Base-by-base conservation (phyloP, 1,139 yeast genomes). In the Candida pseudoviswanathii region DNA sequence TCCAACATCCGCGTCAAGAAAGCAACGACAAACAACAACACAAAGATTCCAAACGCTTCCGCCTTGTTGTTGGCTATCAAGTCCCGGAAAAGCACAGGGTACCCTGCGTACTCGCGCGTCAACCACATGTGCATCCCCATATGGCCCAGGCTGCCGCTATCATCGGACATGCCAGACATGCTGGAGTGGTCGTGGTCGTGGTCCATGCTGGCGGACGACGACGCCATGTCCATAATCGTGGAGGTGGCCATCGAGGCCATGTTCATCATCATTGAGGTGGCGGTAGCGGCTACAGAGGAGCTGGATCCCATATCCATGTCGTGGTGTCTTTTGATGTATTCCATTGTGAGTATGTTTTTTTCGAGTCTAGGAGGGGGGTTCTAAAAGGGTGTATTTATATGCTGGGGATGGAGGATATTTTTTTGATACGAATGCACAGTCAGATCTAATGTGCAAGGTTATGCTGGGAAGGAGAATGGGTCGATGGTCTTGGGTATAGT, bases 1-100 rank as follows among this genome's bases (percentile, higher is more conserved):
- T 81, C 78, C 25, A 84, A 52, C 3, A 86, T 85, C 60, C 87
- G 77, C 50, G 84, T 73, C 39, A 77, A 66, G 57, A 86, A 80
- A 0, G 85, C 85, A 10, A 81, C 69, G 33, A 78, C 75, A 58
- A 86, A 80, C 31, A 87, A 63, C 31, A 84, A 68, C 39, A 84
- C 66, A 59, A 86, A 87, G 22, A 87, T 85, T 32, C 92, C 95
- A 63, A 86, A 86, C 0, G 89, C 91, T 51, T 79, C 77, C 10
- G 77, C 90, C 26, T 78, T 79, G 43, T 68, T 71, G 2, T 68
- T 55, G 3, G 94, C 92, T 16, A 61, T 57, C 46, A 87, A 66
- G 0, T 67, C 66, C 51, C 73, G 66, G 70, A 86, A 86, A 7
- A 86, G 58, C 0, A 87, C 89, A 0, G 92, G 89, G 58, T 82